Evolutionary conservation across 2,329 filamentous ascomycete species (phyloP).

Genomic region (Fusarium sp.): DNA sequence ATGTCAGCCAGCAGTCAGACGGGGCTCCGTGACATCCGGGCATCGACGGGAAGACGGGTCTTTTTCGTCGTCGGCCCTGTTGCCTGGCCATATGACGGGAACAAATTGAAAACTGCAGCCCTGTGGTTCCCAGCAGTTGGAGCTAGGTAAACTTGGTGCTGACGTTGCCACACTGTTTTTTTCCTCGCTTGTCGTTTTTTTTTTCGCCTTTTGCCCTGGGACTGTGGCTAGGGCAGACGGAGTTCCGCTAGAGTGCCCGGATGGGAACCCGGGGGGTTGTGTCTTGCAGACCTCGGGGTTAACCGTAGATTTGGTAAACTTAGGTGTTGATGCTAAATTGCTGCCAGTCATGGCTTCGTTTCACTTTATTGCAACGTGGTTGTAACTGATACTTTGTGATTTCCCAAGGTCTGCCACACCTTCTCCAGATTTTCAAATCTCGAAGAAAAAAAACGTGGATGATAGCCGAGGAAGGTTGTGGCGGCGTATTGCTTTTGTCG

Average conservation of each 20-base stretch:
- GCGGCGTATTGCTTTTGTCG: constrained; percentile 21
- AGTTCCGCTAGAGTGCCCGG: constrained; percentile 19
- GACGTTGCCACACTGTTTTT: constrained; percentile 29
- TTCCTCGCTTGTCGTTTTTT: constrained; percentile 5
- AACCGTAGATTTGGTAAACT: constrained; percentile 11
- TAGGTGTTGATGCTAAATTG: neutral
- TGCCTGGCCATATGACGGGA: constrained; percentile 38
- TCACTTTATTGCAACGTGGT: constrained; percentile 7
- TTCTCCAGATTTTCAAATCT: constrained; percentile 6
- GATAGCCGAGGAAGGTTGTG: constrained; percentile 22
- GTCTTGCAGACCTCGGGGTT: constrained; percentile 17
- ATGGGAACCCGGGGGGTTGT: constrained; percentile 22
- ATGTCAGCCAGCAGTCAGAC: constrained; percentile 37
- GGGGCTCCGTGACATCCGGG: constrained; percentile 42
- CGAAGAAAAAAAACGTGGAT: neutral
- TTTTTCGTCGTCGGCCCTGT: constrained; percentile 39
- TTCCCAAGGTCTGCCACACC: constrained; percentile 27
- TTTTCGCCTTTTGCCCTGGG: constrained; percentile 19
- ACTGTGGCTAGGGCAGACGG: constrained; percentile 30
- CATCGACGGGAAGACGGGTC: constrained; percentile 38
- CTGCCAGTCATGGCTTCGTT: constrained; percentile 6
- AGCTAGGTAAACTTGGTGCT: constrained; percentile 15
- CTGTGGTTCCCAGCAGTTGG: constrained; percentile 27
- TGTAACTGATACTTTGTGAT: constrained; percentile 17
- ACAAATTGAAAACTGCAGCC: constrained; percentile 38